These are phyloP conservation scores for Cryphonectria parasitica DNA, from an alignment of 2,329 filamentous ascomycete species.

Conservation along the genomic window DNA sequence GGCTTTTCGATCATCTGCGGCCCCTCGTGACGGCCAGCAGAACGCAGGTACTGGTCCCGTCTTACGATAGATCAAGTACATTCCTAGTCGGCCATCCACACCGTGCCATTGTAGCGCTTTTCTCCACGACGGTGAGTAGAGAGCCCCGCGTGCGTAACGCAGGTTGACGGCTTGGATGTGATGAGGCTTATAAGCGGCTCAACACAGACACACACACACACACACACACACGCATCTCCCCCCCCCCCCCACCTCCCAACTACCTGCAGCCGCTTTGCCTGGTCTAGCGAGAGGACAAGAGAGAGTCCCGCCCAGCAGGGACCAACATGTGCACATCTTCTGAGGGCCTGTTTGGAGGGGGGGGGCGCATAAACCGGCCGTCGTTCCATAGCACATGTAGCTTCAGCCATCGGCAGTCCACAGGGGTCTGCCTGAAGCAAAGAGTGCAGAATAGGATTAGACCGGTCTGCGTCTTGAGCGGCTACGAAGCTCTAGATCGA, in stretches of 20 bases:
- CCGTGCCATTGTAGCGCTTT: neutral
- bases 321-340: neutral
- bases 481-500: conserved; percentile 21
- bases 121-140: neutral
- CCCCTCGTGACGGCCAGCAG: conserved; percentile 28
- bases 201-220: neutral
- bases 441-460: neutral
- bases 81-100: conserved; percentile 23
- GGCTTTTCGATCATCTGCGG: conserved; percentile 26
- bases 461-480: conserved; percentile 27
- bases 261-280: no score
- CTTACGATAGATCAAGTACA: conserved; percentile 18
- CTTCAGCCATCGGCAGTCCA: conserved; percentile 7
- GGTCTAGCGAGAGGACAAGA: neutral
- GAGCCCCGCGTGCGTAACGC: conserved; percentile 18
- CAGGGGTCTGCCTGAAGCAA: conserved; percentile 15
- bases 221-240: no score
- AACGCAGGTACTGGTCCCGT: conserved; percentile 29
- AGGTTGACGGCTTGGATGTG: conserved; percentile 5
- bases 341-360: neutral
- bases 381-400: conserved; percentile 1
- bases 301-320: neutral
- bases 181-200: conserved; percentile 15
- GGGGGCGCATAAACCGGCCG: conserved; percentile 8
- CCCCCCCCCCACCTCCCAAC: no score